phyloP scores from a whole-genome alignment of 164 flowering plant species.

The Sextonia rubra region DNA sequence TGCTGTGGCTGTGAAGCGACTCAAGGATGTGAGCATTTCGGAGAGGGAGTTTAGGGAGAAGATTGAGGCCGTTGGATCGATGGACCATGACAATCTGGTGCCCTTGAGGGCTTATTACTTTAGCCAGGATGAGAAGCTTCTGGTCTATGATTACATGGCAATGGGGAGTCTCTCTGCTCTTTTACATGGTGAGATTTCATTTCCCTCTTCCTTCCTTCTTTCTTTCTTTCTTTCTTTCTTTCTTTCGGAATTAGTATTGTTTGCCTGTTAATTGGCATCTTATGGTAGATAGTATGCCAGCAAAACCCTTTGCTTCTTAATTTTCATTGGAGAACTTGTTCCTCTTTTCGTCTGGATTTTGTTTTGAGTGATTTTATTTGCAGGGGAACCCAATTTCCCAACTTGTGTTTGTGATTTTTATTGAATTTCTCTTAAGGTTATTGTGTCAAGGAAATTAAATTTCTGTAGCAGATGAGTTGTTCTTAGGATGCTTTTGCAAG shows the following conservation, averaged over 20 bases:
- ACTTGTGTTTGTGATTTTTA: too few species aligned
- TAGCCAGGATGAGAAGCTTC: conserved; percentile 76
- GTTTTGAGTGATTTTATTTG: too few species aligned
- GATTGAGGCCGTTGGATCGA: conserved; percentile 59
- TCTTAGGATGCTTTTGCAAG: not conserved
- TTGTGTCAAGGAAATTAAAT: not conserved
- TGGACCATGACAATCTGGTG: conserved; percentile 73
- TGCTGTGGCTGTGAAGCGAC: conserved; percentile 79
- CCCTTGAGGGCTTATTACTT: conserved; percentile 76
- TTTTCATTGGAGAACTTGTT: not conserved
- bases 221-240: not conserved
- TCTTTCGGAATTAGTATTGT: too few species aligned
- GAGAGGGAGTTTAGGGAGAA: conserved; percentile 79
- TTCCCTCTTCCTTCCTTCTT: not conserved
- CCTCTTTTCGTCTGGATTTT: not conserved
- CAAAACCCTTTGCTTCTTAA: too few species aligned
- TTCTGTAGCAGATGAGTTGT: not conserved
- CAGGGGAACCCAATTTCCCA: not conserved
- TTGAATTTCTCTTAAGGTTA: not conserved
- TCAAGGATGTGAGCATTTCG: conserved; percentile 60
- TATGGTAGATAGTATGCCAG: too few species aligned
- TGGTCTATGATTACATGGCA: conserved; percentile 87
- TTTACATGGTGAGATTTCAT: conserved; percentile 66
- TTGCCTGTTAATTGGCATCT: not conserved
- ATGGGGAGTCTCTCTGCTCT: conserved; percentile 97